Evolutionary conservation across 305 asterid genomes (phyloP).

Genomic region (Fraxinus platypoda): DNA sequence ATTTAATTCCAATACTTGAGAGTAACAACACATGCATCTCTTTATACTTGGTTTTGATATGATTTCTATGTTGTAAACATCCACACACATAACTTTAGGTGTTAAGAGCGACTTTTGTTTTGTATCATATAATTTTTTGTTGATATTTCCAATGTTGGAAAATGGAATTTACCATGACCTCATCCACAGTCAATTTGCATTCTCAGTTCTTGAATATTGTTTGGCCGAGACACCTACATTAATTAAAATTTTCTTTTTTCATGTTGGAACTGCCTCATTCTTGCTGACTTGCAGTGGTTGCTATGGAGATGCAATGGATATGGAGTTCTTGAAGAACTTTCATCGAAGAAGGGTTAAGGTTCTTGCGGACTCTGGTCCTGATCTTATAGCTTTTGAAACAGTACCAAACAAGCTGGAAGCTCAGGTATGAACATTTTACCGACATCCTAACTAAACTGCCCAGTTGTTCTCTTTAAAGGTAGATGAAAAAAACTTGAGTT

Average conservation of each 20-base stretch:
- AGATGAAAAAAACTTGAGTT: background rate
- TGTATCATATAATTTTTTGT: background rate
- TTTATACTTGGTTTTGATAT: background rate
- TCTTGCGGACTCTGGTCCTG: constrained; percentile 89
- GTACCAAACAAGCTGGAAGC: constrained; percentile 94
- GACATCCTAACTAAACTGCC: background rate
- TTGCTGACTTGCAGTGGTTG: constrained; percentile 59
- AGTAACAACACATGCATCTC: background rate
- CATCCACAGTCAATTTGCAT: background rate
- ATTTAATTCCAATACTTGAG: constrained; percentile 17
- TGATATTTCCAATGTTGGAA: background rate
- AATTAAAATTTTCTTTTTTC: background rate
- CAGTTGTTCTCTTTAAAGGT: constrained; percentile 10
- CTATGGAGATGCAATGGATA: constrained; percentile 71
- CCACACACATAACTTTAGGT: background rate
- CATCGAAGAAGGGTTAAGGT: constrained; percentile 86
- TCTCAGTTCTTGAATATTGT: constrained; percentile 6
- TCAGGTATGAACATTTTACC: constrained; percentile 49
- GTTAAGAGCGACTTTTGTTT: background rate
- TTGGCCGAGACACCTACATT: background rate
- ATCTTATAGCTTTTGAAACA: constrained; percentile 91
- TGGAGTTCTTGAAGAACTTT: constrained; percentile 76
- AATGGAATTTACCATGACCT: background rate
- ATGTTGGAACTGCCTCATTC: background rate
- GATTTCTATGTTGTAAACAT: constrained; percentile 7